Percentiles rank a stretch among this genome's conserved stretches.
These are phyloP conservation scores for Citrus sp. DNA, from an alignment of 345 rosid species.

Conservation along the genomic window DNA sequence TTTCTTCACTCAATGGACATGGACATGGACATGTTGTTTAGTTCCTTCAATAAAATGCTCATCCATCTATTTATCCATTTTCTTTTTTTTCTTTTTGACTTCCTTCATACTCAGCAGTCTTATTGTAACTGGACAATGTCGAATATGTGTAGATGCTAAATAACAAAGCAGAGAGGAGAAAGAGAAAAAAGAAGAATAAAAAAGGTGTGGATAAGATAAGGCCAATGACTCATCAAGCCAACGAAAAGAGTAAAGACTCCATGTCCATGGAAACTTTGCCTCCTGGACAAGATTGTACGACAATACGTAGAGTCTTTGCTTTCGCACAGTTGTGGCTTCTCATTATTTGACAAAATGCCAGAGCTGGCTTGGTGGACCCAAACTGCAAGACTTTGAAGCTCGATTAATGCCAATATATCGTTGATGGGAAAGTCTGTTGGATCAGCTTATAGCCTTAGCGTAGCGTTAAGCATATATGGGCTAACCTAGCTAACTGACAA, in stretches of 20 bases:
- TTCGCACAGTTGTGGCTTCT: background rate
- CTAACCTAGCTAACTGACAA: background rate
- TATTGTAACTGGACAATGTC: conserved; percentile 17
- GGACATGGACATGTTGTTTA: too few species aligned
- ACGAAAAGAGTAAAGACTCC: background rate
- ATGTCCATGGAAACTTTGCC: conserved; percentile 9
- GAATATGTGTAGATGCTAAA: conserved; percentile 32
- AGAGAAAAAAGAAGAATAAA: background rate
- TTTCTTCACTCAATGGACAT: too few species aligned
- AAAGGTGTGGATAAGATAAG: conserved; percentile 41
- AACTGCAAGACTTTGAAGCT: background rate
- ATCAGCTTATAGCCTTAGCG: background rate
- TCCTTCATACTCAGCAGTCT: background rate
- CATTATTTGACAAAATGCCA: conserved; percentile 20
- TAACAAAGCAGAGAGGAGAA: conserved; percentile 8
- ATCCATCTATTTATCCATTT: too few species aligned
- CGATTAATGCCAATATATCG: background rate
- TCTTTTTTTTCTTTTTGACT: background rate
- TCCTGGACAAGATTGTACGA: conserved; percentile 13
- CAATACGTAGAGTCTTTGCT: background rate
- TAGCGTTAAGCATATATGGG: background rate
- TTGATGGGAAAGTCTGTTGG: background rate
- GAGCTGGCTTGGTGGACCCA: conserved; percentile 6
- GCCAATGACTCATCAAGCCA: conserved; percentile 34
- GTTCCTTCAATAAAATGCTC: too few species aligned